Evolutionary conservation across 345 rosid genomes (phyloP).

Genomic region (Citrus unshiu): DNA sequence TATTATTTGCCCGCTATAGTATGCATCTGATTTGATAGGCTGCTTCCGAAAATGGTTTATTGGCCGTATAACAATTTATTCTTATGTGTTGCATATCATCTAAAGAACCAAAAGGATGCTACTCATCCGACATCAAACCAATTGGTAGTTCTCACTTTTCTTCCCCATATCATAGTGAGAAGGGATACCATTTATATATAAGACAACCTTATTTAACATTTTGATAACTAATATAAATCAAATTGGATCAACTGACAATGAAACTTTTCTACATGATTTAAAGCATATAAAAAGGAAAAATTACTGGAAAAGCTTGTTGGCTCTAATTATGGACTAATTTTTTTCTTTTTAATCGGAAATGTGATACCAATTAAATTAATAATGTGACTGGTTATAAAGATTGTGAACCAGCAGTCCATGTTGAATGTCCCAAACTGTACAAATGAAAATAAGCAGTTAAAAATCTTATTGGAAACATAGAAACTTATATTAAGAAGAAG

Average conservation of each 20-base stretch:
- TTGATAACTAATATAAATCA: not conserved
- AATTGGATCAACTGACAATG: not conserved
- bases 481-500: no score
- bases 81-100: not conserved
- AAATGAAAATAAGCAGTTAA: not conserved
- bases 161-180: not conserved
- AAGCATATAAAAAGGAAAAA: not conserved
- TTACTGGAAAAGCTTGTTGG: not conserved
- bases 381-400: not conserved
- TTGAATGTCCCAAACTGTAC: not conserved
- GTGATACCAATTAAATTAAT: not conserved
- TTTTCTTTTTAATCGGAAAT: not conserved
- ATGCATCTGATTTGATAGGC: not conserved
- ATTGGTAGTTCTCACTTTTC: not conserved
- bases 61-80: not conserved
- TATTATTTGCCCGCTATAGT: not conserved
- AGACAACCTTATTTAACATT: not conserved
- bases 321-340: not conserved
- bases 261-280: not conserved
- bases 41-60: not conserved
- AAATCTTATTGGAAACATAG: not conserved
- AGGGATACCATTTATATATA: not conserved
- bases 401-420: not conserved
- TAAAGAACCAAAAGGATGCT: not conserved
- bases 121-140: not conserved